phyloP scores from a whole-genome alignment of 306 rosid genomes.

The Medicago ruthenica region DNA sequence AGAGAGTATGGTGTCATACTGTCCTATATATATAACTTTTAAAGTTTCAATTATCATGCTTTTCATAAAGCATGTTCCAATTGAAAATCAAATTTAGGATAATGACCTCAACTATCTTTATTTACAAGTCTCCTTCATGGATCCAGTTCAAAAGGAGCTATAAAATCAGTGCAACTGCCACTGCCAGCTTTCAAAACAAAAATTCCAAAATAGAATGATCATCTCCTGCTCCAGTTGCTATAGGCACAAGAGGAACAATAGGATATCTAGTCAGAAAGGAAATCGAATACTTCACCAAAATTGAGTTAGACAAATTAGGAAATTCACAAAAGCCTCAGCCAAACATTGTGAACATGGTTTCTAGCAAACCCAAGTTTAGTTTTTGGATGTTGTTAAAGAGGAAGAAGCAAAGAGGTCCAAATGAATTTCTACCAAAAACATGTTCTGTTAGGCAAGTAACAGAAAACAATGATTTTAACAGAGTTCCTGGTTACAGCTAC shows the following conservation, averaged over 20 bases:
- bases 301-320: constrained; percentile 57
- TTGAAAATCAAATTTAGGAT: constrained; percentile 51
- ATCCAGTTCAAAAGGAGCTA: constrained; percentile 38
- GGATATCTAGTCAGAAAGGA: constrained; percentile 78
- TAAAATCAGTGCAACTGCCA: constrained; percentile 49
- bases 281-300: constrained; percentile 73
- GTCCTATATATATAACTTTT: not conserved
- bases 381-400: constrained; percentile 68
- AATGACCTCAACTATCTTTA: constrained; percentile 54
- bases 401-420: constrained; percentile 55
- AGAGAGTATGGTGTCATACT: too few species aligned
- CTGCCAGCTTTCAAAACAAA: constrained; percentile 33
- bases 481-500: constrained; percentile 66
- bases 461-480: constrained; percentile 51
- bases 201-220: constrained; percentile 36
- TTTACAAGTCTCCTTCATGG: constrained; percentile 47
- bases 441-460: constrained; percentile 62
- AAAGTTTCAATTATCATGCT: constrained; percentile 32
- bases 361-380: constrained; percentile 52
- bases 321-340: constrained; percentile 50
- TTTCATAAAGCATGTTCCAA: constrained; percentile 49
- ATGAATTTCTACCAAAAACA: constrained; percentile 53
- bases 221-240: constrained; percentile 75
- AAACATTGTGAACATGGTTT: constrained; percentile 44
- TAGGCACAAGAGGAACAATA: constrained; percentile 84